Conservation (phyloP, 2,329 filamentous ascomycete species). For the Colletotrichum eleusines region DNA sequence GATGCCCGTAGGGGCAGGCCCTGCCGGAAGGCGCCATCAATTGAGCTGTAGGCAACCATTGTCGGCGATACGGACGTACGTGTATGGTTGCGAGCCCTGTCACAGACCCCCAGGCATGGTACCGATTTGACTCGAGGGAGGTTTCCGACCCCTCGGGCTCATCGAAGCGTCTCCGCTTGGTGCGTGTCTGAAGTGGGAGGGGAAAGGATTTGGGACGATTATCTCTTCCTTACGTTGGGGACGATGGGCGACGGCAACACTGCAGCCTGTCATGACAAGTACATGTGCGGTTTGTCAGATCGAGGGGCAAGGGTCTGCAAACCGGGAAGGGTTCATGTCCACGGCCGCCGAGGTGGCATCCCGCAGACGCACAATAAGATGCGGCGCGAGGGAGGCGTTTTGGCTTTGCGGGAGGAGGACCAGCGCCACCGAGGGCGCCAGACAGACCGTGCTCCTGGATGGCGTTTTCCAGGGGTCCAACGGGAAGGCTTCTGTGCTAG, state of each 20-base stretch:
- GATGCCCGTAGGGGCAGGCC: constrained; percentile 11
- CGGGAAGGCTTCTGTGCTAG: constrained; percentile 39
- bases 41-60: constrained; percentile 36
- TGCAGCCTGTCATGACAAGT: too few relatives aligned
- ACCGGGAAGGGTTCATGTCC: neutral
- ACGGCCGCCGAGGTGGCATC: constrained; percentile 12
- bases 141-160: constrained; percentile 31
- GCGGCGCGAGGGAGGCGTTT: constrained; percentile 41
- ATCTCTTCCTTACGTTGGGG: neutral
- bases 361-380: constrained; percentile 42
- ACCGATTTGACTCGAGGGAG: constrained; percentile 24
- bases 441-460: constrained; percentile 31
- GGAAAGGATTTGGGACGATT: neutral
- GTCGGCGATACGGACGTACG: constrained; percentile 36
- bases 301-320: neutral
- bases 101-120: constrained; percentile 31
- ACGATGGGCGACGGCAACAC: neutral
- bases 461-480: constrained; percentile 39
- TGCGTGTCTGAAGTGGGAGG: neutral
- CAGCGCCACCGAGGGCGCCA: constrained; percentile 34
- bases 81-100: constrained; percentile 32
- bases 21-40: constrained; percentile 33
- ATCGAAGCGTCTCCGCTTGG: constrained; percentile 25
- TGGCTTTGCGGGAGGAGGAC: constrained; percentile 34
- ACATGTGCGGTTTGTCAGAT: neutral